Base-by-base conservation (phyloP, 306 rosid species). In the Cucumis cinereus region DNA sequence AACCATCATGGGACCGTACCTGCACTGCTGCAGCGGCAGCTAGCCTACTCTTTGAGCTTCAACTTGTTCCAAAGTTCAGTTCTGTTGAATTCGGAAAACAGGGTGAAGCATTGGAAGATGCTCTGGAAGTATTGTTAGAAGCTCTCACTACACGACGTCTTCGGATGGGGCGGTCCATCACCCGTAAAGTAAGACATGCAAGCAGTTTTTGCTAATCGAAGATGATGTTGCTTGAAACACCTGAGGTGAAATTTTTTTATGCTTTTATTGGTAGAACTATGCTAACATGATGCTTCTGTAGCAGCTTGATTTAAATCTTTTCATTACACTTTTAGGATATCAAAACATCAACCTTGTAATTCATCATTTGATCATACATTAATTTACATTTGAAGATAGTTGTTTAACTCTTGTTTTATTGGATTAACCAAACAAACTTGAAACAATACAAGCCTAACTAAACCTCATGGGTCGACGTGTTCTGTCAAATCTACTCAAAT, bases 1-100 rank as follows among this genome's bases (percentile, higher is more conserved):
- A 93, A 73, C 98, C 98, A 53, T 90, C 97, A 52, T 90, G 97
- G 98, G 98, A 93, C 58, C 97, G 97, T 4, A 93, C 98, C 17
- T 93, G 97, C 73, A 93, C 98, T 0, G 97, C 97, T 0, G 97
- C 92, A 13, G 98, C 98, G 0, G 97, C 92, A 0, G 84, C 80
- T 33, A 89, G 90, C 80, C 84, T 91, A 69, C 94, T 93, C 78
- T 86, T 81, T 8, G 98, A 91, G 87, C 87, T 93, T 76, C 91
- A 93, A 67, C 79, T 79, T 64, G 87, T 91, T 85, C 88, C 91
- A 4, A 81, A 75, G 74, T 87, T 87, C 68, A 85, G 85, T 77
- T 79, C 88, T 20, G 19, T 26, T 43, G 89, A 77, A 67, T 85
- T 91, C 78, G 96, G 86, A 55, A 77, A 85, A 58, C 96, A 89